These are phyloP conservation scores for Tulasnella calospora DNA, from an alignment of 768 basidiomycete genomes.

Conservation along the genomic window DNA sequence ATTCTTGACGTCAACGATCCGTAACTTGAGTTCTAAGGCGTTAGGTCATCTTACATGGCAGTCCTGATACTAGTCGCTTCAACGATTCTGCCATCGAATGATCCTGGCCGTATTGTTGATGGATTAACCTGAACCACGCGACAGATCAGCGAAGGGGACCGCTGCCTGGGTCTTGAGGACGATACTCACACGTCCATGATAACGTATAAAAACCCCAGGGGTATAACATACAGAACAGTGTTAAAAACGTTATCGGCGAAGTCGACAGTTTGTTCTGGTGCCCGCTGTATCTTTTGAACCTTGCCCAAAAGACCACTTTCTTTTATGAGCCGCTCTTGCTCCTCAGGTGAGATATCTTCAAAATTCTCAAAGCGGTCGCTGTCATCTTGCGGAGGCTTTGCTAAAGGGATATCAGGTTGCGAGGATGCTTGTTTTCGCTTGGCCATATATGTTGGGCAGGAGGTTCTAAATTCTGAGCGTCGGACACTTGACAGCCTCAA, in stretches of 20 bases:
- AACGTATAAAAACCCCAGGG: slow-evolving; percentile 66
- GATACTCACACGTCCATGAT: slow-evolving; percentile 77
- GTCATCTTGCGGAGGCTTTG: slow-evolving; percentile 3
- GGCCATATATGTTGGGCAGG: not conserved
- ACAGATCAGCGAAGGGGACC: slow-evolving; percentile 17
- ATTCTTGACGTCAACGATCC: not conserved
- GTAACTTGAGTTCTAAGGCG: not conserved
- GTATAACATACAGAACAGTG: slow-evolving; percentile 59
- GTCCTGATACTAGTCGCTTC: slow-evolving; percentile 57
- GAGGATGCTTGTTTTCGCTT: slow-evolving; percentile 8
- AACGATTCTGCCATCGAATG: slow-evolving; percentile 46
- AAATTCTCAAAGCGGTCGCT: not conserved
- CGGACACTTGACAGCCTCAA: not conserved
- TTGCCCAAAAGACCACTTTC: slow-evolving; percentile 49
- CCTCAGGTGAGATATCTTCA: slow-evolving; percentile 62
- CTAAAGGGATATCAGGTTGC: not conserved
- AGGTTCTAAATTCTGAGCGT: not conserved
- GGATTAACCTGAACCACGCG: slow-evolving; percentile 53
- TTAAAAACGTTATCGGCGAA: slow-evolving; percentile 64
- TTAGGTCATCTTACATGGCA: slow-evolving; percentile 58
- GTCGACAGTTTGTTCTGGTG: slow-evolving; percentile 18
- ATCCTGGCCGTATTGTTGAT: slow-evolving; percentile 69
- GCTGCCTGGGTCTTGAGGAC: slow-evolving; percentile 5
- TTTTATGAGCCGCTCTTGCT: slow-evolving; percentile 71
- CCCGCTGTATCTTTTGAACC: slow-evolving; percentile 15